These are phyloP conservation scores for Spizellomyces punctatus DNA, from an alignment of 192 early-diverging fungal species.

Conservation along the genomic window DNA sequence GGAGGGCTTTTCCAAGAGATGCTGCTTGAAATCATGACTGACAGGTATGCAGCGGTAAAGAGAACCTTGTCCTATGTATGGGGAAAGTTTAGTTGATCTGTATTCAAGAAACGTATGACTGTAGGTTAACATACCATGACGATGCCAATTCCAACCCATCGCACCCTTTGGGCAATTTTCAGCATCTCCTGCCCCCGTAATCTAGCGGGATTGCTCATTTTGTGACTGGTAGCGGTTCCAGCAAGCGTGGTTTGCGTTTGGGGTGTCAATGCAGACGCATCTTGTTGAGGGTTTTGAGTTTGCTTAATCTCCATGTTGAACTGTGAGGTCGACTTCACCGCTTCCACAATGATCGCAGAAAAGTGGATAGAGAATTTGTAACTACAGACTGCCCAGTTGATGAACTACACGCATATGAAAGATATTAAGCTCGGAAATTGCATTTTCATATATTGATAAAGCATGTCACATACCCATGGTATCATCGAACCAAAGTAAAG, in stretches of 20 bases:
- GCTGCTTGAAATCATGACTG: slow-evolving; percentile 10
- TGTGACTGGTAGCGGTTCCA: background rate
- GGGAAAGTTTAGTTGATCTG: background rate
- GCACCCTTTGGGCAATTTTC: slow-evolving; percentile 16
- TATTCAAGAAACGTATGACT: background rate
- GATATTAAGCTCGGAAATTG: background rate
- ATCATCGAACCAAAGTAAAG: slow-evolving; percentile 24
- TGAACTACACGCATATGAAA: slow-evolving; percentile 4
- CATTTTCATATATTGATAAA: too few species aligned
- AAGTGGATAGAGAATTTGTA: slow-evolving; percentile 21
- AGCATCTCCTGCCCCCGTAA: slow-evolving; percentile 17
- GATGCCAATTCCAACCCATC: slow-evolving; percentile 19
- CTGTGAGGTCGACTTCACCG: slow-evolving; percentile 11
- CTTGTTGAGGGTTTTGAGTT: background rate
- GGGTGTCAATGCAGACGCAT: background rate
- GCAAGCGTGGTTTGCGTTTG: background rate
- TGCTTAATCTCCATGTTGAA: background rate
- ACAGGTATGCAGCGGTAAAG: slow-evolving; percentile 19
- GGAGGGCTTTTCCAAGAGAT: slow-evolving; percentile 8
- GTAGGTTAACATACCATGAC: background rate
- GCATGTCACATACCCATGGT: slow-evolving; percentile 4
- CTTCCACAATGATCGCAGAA: slow-evolving; percentile 19
- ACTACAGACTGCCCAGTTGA: slow-evolving; percentile 17
- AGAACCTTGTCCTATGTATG: slow-evolving; percentile 11
- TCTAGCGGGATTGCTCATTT: slow-evolving; percentile 5